Conservation (phyloP, 139 green algal species). For the Ulvella scutata region DNA sequence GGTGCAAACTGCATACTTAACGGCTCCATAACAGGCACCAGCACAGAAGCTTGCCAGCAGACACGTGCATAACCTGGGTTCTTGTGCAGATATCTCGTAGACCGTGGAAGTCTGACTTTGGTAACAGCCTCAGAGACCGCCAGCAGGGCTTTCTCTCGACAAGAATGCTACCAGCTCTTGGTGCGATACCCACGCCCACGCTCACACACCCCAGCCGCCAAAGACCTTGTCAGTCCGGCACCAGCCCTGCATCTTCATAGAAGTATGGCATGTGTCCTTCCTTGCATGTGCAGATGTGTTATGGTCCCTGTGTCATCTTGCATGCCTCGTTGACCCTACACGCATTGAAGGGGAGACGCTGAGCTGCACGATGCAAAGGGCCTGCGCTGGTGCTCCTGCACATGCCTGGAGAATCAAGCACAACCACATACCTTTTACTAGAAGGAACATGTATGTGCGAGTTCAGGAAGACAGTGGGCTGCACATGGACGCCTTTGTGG, state of each 20-base stretch:
- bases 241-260: background rate
- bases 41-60: background rate
- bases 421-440: background rate
- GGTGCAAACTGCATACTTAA: background rate
- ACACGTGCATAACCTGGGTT: background rate
- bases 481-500: background rate
- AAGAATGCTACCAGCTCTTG: background rate
- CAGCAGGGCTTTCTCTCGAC: background rate
- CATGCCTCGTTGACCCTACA: background rate
- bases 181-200: background rate
- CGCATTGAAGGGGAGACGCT: background rate
- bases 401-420: background rate
- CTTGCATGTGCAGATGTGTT: background rate
- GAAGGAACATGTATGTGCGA: background rate
- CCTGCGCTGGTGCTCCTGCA: background rate
- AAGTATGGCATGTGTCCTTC: background rate
- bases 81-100: background rate
- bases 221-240: background rate
- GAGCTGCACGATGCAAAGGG: background rate
- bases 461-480: background rate
- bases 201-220: background rate
- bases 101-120: background rate
- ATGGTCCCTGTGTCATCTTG: background rate
- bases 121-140: background rate
- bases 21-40: background rate